Percentiles rank a stretch among this genome's conserved stretches.
phyloP scores from a whole-genome alignment of 2,329 filamentous ascomycete genomes.

The Didymella pinodella region DNA sequence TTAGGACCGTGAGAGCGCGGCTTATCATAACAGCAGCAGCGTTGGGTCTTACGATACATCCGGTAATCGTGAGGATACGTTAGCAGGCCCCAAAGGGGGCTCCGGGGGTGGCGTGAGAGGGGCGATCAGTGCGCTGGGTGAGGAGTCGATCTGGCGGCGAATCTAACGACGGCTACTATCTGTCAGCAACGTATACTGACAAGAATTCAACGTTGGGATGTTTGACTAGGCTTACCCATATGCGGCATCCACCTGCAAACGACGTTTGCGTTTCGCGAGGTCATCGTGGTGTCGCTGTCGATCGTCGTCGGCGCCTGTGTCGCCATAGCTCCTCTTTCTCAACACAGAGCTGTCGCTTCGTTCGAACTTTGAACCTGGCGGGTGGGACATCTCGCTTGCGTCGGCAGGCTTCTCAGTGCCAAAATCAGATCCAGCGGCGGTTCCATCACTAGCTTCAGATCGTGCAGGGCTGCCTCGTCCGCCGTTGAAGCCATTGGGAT shows the following conservation, averaged over 20 bases:
- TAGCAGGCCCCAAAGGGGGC: background rate
- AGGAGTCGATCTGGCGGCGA: background rate
- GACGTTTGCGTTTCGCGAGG: conserved; percentile 47
- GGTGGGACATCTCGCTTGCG: conserved; percentile 21
- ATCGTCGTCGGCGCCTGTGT: conserved; percentile 44
- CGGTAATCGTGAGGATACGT: too few species aligned
- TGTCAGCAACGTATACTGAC: background rate
- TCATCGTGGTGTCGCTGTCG: conserved; percentile 48
- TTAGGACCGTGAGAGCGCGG: background rate
- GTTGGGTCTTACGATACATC: background rate
- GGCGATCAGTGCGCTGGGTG: background rate
- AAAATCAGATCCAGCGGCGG: conserved; percentile 48
- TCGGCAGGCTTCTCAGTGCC: conserved; percentile 35
- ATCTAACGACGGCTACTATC: conserved; percentile 13
- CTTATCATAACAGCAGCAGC: background rate
- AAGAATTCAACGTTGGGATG: background rate
- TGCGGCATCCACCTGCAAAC: conserved; percentile 46
- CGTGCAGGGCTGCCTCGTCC: conserved; percentile 41
- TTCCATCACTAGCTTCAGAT: conserved; percentile 47
- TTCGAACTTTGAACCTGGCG: conserved; percentile 30
- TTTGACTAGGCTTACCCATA: conserved; percentile 41
- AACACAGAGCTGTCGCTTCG: conserved; percentile 45
- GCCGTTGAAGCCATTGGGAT: conserved; percentile 29
- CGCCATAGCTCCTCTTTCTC: conserved; percentile 50
- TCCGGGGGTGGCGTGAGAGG: background rate